Evolutionary conservation across 257 asterid genomes (phyloP).

Genomic region (Solanum clarkiae): DNA sequence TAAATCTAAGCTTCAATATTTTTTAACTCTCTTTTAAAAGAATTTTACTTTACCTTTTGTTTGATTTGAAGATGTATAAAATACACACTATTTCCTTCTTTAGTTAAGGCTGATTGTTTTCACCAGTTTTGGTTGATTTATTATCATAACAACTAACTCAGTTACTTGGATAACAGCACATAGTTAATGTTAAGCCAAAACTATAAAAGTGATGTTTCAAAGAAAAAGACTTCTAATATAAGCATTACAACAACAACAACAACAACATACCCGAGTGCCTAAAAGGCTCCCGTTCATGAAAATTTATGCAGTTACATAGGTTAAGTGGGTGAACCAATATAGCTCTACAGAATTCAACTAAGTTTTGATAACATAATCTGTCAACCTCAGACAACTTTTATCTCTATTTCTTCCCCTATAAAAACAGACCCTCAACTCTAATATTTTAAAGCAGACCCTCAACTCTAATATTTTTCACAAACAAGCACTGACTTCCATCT

Average conservation of each 20-base stretch:
- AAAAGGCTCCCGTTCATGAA: too few species aligned
- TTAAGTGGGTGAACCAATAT: conserved; percentile 75
- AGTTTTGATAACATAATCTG: conserved; percentile 29
- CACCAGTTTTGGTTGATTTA: neutral
- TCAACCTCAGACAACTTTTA: conserved; percentile 25
- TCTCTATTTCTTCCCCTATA: conserved; percentile 18
- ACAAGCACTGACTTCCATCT: neutral
- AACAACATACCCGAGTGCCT: too few species aligned
- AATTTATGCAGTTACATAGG: conserved; percentile 10
- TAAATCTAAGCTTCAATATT: neutral
- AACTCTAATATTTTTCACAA: conserved; percentile 18
- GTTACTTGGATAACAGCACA: neutral
- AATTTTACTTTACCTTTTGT: neutral
- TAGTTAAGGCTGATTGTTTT: neutral
- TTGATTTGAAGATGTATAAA: neutral
- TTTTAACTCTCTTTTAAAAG: neutral
- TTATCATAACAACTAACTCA: neutral
- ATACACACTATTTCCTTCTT: neutral
- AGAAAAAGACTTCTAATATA: conserved; percentile 21
- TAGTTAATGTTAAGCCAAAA: conserved; percentile 15
- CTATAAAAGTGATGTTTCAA: neutral
- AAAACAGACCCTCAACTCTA: conserved; percentile 9
- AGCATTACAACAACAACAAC: too few species aligned
- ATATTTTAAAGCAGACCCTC: conserved; percentile 11
- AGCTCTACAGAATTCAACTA: conserved; percentile 25